Evolutionary conservation across 2,329 filamentous ascomycete genomes (phyloP).

Genomic region (Trichophyton mentagrophytes): DNA sequence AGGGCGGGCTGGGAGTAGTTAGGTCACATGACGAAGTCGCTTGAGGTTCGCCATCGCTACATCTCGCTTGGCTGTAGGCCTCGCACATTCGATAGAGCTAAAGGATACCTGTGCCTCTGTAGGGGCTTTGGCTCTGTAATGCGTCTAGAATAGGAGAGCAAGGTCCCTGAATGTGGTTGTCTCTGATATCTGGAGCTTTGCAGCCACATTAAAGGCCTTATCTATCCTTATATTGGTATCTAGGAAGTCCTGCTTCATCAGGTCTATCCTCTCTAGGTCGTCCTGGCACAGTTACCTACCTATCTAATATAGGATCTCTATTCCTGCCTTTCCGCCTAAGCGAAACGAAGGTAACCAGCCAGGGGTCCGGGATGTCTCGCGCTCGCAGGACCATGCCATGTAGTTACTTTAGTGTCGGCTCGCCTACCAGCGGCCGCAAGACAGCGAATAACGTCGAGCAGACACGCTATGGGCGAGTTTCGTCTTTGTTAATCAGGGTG

Average conservation of each 20-base stretch:
- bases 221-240: neutral
- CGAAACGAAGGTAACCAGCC: too few species aligned
- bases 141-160: neutral
- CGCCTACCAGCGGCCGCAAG: neutral
- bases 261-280: neutral
- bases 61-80: too few species aligned
- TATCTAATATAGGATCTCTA: neutral
- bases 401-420: neutral
- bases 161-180: neutral
- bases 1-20: too few species aligned
- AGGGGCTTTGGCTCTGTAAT: neutral
- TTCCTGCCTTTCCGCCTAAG: neutral
- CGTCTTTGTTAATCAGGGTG: neutral
- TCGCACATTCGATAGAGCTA: neutral
- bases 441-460: conserved; percentile 1
- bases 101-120: neutral
- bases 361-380: too few species aligned
- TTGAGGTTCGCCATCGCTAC: too few species aligned
- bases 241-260: neutral
- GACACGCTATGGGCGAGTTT: neutral
- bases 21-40: too few species aligned
- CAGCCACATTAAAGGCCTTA: neutral
- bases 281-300: neutral
- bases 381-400: neutral
- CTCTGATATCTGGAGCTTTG: neutral